Conservation (phyloP, 2,329 filamentous ascomycete species). For the Alternaria arborescens region DNA sequence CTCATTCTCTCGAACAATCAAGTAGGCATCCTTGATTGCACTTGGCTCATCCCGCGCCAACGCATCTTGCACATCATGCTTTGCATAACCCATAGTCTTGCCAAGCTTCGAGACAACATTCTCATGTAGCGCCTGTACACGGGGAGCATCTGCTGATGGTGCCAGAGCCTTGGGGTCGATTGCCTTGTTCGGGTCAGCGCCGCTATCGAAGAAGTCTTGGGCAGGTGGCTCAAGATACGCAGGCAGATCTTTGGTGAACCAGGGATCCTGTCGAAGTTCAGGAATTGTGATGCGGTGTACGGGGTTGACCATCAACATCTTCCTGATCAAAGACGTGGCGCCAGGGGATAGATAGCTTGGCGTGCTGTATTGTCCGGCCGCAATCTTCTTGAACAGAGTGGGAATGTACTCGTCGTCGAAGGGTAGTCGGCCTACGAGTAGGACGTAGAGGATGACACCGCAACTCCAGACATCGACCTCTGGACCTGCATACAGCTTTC, state of each 20-base stretch:
- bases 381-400: conserved; percentile 96
- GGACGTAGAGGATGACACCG: conserved; percentile 80
- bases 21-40: conserved; percentile 97
- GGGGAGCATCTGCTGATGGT: conserved; percentile 72
- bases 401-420: conserved; percentile 99
- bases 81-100: conserved; percentile 97
- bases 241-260: conserved; percentile 89
- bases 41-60: conserved; percentile 91
- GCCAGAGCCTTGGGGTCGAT: conserved; percentile 85
- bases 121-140: conserved; percentile 89
- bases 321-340: conserved; percentile 82
- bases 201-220: conserved; percentile 92
- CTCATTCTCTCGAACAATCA: conserved; percentile 97
- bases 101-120: conserved; percentile 95
- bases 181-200: conserved; percentile 90
- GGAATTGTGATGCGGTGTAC: conserved; percentile 93
- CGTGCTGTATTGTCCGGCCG: conserved; percentile 90
- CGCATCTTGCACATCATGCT: conserved; percentile 93
- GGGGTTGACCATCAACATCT: conserved; percentile 94
- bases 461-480: conserved; percentile 99
- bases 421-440: conserved; percentile 75
- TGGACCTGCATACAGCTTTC: conserved; percentile 95
- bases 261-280: conserved; percentile 90
- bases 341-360: conserved; percentile 90
- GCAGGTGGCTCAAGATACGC: conserved; percentile 85